Conservation (phyloP, 225 moss, liverwort and hornwort genomes). For the Sphagnum tenellum region DNA sequence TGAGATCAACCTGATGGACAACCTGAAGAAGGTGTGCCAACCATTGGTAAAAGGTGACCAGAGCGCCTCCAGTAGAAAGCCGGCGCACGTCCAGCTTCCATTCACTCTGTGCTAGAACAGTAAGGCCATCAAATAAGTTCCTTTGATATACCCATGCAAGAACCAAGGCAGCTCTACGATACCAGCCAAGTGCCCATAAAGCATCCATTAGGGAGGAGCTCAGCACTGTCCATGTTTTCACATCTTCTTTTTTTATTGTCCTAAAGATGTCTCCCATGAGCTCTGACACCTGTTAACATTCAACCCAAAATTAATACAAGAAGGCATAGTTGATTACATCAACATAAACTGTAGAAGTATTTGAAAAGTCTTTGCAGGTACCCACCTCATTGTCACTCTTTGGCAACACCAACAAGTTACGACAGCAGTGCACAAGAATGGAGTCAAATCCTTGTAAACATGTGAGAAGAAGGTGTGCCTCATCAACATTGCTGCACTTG, state of each 20-base stretch:
- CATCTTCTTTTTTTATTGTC: constrained; percentile 39
- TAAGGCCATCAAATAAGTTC: constrained; percentile 59
- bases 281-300: constrained; percentile 36
- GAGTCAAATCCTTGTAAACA: constrained; percentile 54
- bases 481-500: constrained; percentile 55
- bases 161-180: constrained; percentile 67
- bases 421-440: constrained; percentile 36
- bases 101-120: constrained; percentile 43
- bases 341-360: too few species aligned
- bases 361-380: too few species aligned
- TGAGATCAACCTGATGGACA: constrained; percentile 26
- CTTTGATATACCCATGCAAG: constrained; percentile 69
- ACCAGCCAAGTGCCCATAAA: constrained; percentile 85
- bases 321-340: too few species aligned
- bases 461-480: constrained; percentile 50
- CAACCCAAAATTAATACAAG: too few species aligned
- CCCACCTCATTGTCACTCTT: constrained; percentile 63
- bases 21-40: constrained; percentile 59
- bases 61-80: constrained; percentile 79
- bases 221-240: constrained; percentile 65
- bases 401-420: constrained; percentile 45
- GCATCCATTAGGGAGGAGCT: constrained; percentile 76
- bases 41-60: constrained; percentile 88
- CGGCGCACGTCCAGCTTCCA: constrained; percentile 95
- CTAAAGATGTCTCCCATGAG: constrained; percentile 42